Conservation (phyloP, 805 yeast genomes). For the Spathaspora passalidarum region DNA sequence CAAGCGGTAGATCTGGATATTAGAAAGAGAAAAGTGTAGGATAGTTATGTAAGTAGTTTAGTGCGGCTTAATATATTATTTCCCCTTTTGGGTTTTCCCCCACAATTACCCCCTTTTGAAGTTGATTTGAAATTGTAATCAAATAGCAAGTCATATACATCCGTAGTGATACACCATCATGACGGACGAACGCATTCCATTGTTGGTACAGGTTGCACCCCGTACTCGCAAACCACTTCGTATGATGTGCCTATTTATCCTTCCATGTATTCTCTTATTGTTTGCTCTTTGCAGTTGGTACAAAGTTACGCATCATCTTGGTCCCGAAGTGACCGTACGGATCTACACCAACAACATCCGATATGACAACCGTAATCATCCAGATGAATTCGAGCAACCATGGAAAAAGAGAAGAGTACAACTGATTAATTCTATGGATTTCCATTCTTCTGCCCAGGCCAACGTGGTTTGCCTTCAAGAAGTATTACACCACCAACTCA, state of each 20-base stretch:
- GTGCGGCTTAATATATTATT: not conserved
- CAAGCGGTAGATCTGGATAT: not conserved
- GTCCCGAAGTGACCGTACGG: constrained; percentile 16
- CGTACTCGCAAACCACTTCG: not conserved
- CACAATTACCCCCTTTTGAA: not conserved
- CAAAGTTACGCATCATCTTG: too few relatives aligned
- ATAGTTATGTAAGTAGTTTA: not conserved
- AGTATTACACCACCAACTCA: constrained; percentile 35
- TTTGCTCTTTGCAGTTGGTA: not conserved
- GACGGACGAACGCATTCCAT: constrained; percentile 1
- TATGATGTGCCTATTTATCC: not conserved
- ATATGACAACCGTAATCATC: constrained; percentile 31
- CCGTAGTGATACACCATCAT: not conserved
- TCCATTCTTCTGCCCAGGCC: constrained; percentile 18
- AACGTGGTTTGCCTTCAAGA: constrained; percentile 43
- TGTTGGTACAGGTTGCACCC: not conserved
- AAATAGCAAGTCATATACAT: not conserved
- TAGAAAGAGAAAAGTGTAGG: not conserved
- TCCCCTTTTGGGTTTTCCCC: not conserved
- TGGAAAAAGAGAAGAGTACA: constrained; percentile 44
- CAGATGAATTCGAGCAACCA: constrained; percentile 37
- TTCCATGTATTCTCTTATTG: constrained; percentile 1
- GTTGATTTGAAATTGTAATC: not conserved
- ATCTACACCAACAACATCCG: constrained; percentile 46
- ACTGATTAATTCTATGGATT: constrained; percentile 35